Percentiles rank a stretch among this genome's conserved stretches.
These are phyloP conservation scores for Aspergillus amoenus DNA, from an alignment of 2,329 filamentous ascomycete genomes.

Conservation along the genomic window DNA sequence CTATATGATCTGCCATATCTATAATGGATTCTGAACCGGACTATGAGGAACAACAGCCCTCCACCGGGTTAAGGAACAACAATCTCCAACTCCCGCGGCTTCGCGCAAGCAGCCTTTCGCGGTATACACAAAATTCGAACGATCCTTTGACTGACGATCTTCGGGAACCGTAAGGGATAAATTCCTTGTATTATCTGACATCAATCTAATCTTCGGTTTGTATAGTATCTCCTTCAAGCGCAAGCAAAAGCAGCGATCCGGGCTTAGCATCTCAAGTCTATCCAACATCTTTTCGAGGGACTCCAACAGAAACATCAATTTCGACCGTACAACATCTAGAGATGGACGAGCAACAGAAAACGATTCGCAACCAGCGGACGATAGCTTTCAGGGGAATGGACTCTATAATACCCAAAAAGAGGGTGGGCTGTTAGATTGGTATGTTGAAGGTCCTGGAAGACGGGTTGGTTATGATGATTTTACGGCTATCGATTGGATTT, in stretches of 20 bases:
- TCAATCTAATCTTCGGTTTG: background rate
- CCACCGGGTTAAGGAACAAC: constrained; percentile 13
- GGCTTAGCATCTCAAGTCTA: constrained; percentile 41
- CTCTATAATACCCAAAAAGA: constrained; percentile 39
- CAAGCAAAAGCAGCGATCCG: constrained; percentile 41
- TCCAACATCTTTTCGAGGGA: constrained; percentile 39
- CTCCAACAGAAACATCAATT: constrained; percentile 19
- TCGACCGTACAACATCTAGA: constrained; percentile 25
- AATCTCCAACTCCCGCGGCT: constrained; percentile 17
- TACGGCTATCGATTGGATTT: constrained; percentile 99
- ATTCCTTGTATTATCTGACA: constrained; percentile 1
- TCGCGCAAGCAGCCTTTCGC: constrained; percentile 22
- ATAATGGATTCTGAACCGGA: constrained; percentile 24
- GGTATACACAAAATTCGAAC: constrained; percentile 17
- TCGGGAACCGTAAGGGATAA: constrained; percentile 34
- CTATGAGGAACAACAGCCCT: constrained; percentile 17
- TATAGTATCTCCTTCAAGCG: constrained; percentile 44
- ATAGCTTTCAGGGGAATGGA: constrained; percentile 22
- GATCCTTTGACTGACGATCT: constrained; percentile 32
- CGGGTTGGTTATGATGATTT: constrained; percentile 94
- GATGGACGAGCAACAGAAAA: constrained; percentile 28
- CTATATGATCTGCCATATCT: constrained; percentile 27
- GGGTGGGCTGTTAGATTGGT: constrained; percentile 67
- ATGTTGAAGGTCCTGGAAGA: constrained; percentile 81
- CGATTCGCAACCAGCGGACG: constrained; percentile 25